Base-by-base conservation (phyloP, 106 monocot species). In the Dioscorea alata region DNA sequence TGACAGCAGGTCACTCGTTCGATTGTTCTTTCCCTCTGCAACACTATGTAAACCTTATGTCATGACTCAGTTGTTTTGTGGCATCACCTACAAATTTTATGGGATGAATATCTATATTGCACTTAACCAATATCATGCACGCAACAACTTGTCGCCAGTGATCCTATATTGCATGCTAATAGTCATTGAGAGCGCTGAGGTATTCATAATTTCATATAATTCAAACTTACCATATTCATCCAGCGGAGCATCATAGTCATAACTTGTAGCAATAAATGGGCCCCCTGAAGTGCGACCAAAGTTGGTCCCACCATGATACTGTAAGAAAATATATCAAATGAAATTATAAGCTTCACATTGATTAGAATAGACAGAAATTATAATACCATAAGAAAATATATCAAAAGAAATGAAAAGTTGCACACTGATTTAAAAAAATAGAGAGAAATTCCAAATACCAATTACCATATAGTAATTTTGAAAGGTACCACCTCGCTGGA, bases 271-370 rank as follows among this genome's bases (percentile, higher is more conserved):
- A 66, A 99, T 88, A 71, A 99, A 93, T 52, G 99, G 99, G 12
- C 99, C 99, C 1, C 99, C 99, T 28, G 93, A 69, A 66, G 78
- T 80, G 51, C 85, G 85, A 48, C 79, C 99, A 71, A 99, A 90
- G 75, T 99, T 99, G 24, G 99, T 99, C 70, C 99, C 99, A 34
- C 99, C 99, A 57, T 93, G 93, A 73, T 99, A 99, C 99, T 99
- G 61, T 35, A 33, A 61, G 19, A 19, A 22, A 66, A 42, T 6
- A 42, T 42, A 42, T 42, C 28, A 42, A 42, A 42, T 42, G 42
- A 42, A 42, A 42, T 42, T 42, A 42, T 8, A 42, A 42, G 42
- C 6, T 10, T n/a, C 28, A 33, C 24, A 18, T n/a, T 57, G 17
- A 65, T 20, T 10, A 56, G 18, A 59, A 74, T 52, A 74, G 4